A percentile compares a stretch with the other conserved stretches of the same genome.
phyloP scores from a whole-genome alignment of 495 filamentous ascomycete genomes.

The Podospora comata region DNA sequence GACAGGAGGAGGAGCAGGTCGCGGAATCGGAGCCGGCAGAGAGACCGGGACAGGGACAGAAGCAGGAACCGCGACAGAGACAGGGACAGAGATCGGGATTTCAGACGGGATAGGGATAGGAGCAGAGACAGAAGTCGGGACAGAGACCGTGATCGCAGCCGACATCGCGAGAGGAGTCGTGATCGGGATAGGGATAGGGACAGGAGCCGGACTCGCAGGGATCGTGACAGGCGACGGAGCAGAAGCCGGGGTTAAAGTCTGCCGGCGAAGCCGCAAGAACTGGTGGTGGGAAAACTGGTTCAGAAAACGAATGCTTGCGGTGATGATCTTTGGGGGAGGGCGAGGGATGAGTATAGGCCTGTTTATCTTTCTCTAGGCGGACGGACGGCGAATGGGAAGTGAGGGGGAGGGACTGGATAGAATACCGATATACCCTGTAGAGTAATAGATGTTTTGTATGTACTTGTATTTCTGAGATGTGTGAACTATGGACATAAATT shows the following conservation, averaged over 20 bases:
- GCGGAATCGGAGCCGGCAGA: slow-evolving; percentile 17
- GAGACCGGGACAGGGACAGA: slow-evolving; percentile 16
- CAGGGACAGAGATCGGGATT: slow-evolving; percentile 18
- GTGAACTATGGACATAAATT: background rate
- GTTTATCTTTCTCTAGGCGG: background rate
- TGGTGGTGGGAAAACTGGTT: no score
- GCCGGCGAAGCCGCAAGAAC: no score
- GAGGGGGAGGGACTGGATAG: background rate
- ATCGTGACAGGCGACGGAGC: background rate
- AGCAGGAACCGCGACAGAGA: slow-evolving; percentile 14
- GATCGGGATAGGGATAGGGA: slow-evolving; percentile 31
- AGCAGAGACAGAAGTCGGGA: slow-evolving; percentile 20
- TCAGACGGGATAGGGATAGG: slow-evolving; percentile 20
- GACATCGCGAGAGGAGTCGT: slow-evolving; percentile 27
- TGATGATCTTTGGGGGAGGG: background rate
- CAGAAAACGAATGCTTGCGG: background rate
- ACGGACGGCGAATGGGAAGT: background rate
- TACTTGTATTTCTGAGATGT: background rate
- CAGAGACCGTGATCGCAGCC: background rate
- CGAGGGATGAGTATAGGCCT: background rate
- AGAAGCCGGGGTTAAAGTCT: background rate
- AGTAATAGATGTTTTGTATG: background rate
- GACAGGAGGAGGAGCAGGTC: background rate
- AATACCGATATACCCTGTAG: background rate
- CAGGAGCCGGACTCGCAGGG: slow-evolving; percentile 17